Base-by-base conservation (phyloP, 306 rosid species). In the Psophocarpus tetragonolobus region DNA sequence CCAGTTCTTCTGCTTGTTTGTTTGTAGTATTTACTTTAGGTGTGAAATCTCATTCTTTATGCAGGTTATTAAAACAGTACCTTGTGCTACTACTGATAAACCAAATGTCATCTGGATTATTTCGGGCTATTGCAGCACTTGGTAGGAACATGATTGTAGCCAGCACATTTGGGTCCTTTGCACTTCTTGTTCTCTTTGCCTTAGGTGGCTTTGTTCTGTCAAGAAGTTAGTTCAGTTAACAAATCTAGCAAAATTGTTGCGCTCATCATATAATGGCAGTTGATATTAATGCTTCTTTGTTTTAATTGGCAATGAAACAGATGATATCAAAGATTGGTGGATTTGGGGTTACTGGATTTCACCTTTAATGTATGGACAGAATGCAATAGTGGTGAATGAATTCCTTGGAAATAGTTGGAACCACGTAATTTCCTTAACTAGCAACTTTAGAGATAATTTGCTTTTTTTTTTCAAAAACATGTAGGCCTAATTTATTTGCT, bases 281-380 rank as follows among this genome's bases (percentile, higher is more conserved):
- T 73, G 41, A 60, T 42, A 29, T 24, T 48, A 56, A 79, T 72
- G 44, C 35, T 72, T 67, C 30, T 70, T 77, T 70, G 27, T 11
- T 75, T 76, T 73, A n/a, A 69, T 73, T 84, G 81, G 8, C 66
- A 26, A 76, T 68, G 29, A 75, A 54, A 70, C 80, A 89, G 93
- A 85, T 26, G 72, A 84, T 69, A 83, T 89, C 68, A 85, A 85
- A 68, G 5, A 18, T 1, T 87, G 93, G 93, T 83, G 89, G 84
- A 83, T 83, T 60, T 89, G 91, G 89, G 90, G 84, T 64, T 87
- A 81, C 61, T 87, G 89, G 90, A 74, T 80, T 10, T 89, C 91
- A 65, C 93, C 93, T 14, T 36, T 89, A 74, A 89, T 76, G 86
- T 89, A 85, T 62, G 91, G 86, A 23, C 91, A 85, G 54, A 89